Conservation (phyloP, 2,329 filamentous ascomycete species). For the Lasiodiplodia sp. region DNA sequence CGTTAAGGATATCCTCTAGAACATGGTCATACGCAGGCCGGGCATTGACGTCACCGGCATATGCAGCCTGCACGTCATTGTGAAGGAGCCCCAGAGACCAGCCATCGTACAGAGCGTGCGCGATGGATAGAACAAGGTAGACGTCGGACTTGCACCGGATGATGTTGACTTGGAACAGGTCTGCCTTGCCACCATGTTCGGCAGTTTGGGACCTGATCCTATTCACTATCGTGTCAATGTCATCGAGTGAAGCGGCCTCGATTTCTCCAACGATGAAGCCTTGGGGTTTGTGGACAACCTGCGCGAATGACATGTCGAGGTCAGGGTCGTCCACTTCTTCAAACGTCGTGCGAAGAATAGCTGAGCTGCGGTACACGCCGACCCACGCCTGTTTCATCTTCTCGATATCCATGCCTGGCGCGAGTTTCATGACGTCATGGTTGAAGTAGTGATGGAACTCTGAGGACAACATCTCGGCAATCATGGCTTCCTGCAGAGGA, state of each 20-base stretch:
- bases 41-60: constrained; percentile 53
- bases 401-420: constrained; percentile 60
- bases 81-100: constrained; percentile 81
- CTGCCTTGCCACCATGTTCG: constrained; percentile 28
- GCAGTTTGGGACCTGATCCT: constrained; percentile 45
- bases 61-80: constrained; percentile 71
- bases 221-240: constrained; percentile 44
- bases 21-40: constrained; percentile 61
- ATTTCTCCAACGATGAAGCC: constrained; percentile 47
- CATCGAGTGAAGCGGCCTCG: constrained; percentile 34
- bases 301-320: constrained; percentile 63
- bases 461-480: constrained; percentile 81
- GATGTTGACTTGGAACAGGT: constrained; percentile 48
- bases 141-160: constrained; percentile 42
- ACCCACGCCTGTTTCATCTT: constrained; percentile 69
- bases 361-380: constrained; percentile 64
- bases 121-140: constrained; percentile 72
- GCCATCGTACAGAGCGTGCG: constrained; percentile 90
- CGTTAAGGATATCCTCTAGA: constrained; percentile 62
- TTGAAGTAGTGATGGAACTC: constrained; percentile 83
- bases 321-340: constrained; percentile 67
- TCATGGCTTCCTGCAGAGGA: constrained; percentile 85
- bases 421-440: constrained; percentile 75
- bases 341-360: constrained; percentile 81
- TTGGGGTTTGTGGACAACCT: constrained; percentile 54